These are phyloP conservation scores for Xylaria curta DNA, from an alignment of 495 filamentous ascomycete genomes.

Conservation along the genomic window DNA sequence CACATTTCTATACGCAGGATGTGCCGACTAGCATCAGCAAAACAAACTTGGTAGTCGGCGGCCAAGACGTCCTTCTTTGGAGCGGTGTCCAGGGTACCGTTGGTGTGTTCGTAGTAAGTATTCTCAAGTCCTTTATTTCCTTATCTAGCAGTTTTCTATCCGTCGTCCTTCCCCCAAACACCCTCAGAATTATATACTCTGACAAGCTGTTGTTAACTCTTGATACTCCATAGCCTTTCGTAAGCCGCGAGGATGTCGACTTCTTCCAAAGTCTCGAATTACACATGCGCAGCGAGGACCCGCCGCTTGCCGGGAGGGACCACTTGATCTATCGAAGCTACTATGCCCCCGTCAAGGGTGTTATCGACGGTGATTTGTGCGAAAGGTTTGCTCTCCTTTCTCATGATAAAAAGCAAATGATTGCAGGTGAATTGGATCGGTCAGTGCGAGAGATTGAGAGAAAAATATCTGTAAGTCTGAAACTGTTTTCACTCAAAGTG, in stretches of 20 bases:
- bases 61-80: conserved; percentile 91
- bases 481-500: conserved; percentile 20
- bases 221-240: conserved; percentile 64
- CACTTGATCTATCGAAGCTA: conserved; percentile 95
- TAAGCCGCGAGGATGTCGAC: conserved; percentile 89
- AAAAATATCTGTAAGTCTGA: conserved; percentile 84
- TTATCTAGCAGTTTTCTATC: background rate
- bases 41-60: conserved; percentile 87
- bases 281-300: conserved; percentile 81
- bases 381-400: conserved; percentile 85
- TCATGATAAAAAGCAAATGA: conserved; percentile 89
- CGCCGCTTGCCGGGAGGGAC: conserved; percentile 87
- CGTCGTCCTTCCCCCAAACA: background rate
- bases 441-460: conserved; percentile 91
- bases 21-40: conserved; percentile 91
- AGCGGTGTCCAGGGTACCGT: conserved; percentile 92
- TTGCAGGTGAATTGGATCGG: conserved; percentile 90
- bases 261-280: conserved; percentile 95
- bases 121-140: background rate
- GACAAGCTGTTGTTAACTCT: background rate
- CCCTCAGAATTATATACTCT: background rate
- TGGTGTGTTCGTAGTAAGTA: conserved; percentile 72
- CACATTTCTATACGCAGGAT: conserved; percentile 89
- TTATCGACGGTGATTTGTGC: conserved; percentile 98
- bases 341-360: conserved; percentile 95